Evolutionary conservation across 768 basidiomycete genomes (phyloP), one percentile per base, ranked within the genome.

Genomic region (Phlebiopsis gigantea): DNA sequence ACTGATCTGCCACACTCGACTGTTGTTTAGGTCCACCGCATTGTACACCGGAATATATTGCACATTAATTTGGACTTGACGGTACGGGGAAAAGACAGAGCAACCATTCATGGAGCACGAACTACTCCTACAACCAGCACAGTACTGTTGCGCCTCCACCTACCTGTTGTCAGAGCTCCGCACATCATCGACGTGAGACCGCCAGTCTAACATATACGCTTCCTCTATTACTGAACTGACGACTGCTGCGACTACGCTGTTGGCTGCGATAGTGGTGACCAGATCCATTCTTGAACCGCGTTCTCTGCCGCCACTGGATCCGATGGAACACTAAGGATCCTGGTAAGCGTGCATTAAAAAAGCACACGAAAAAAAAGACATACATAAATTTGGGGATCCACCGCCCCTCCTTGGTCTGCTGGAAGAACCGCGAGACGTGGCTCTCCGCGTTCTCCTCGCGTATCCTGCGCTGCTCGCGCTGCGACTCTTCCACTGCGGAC

Each of bases 401-500:
- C 63, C 84, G 83, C 5, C 91, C 91, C 57, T 90, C 83, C 44
- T 59, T 61, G 53, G 73, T 74, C 63, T 80, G 72, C 69, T 83
- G 80, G 72, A 99, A 99, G 75, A 87, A 98, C 62, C 87, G 78
- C 46, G 90, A 83, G n/a, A 79, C 73, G 63, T 89, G 85, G 50
- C 72, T 73, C 61, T 81, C 76, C 5, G 90, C 90, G 19, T 69
- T 80, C 65, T 88, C 89, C 57, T 95, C 94, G 59, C 88, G 77
- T 68, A 74, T 73, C 66, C 79, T 82, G 39, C 91, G 83, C 55
- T 80, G 71, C 63, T 97, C 93, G 47, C 97, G 79, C 72, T 98
- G 95, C 24, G 84, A 84, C 61, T 96, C 93, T 73, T 99, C 97
- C 0, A 99, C 90, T 12, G 79, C 78, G 2, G 83, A 82, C 77